Evolutionary conservation across 768 basidiomycete genomes (phyloP).

Genomic region (Leccinum rimulosum): DNA sequence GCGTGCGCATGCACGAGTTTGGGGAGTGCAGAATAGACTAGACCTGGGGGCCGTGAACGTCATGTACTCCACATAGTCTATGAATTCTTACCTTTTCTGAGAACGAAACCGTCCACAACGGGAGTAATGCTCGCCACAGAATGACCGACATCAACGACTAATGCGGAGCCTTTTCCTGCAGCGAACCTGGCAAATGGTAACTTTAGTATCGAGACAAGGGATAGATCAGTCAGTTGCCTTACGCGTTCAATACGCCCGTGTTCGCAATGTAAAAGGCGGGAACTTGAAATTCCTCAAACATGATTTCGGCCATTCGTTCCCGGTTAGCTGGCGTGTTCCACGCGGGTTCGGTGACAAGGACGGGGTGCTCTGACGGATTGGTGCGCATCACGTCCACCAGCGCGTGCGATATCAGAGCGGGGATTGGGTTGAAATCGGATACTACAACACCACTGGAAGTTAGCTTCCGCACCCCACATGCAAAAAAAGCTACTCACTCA

Average conservation of each 20-base stretch:
- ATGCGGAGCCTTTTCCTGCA: conserved; percentile 94
- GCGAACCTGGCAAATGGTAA: conserved; percentile 66
- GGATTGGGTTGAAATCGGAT: conserved; percentile 72
- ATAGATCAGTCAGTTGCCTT: conserved; percentile 29
- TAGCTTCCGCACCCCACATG: not conserved
- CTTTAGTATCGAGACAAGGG: conserved; percentile 10
- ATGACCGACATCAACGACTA: conserved; percentile 93
- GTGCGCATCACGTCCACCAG: conserved; percentile 73
- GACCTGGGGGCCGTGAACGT: conserved; percentile 48
- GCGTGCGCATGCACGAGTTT: conserved; percentile 81
- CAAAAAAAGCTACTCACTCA: conserved; percentile 54
- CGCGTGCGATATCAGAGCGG: conserved; percentile 70
- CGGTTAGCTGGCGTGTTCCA: conserved; percentile 95
- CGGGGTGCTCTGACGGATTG: conserved; percentile 80
- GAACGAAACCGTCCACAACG: conserved; percentile 95
- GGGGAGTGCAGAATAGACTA: conserved; percentile 71
- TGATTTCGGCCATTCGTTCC: conserved; percentile 93
- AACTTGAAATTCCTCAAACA: conserved; percentile 94
- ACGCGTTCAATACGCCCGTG: conserved; percentile 92
- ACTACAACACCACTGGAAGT: conserved; percentile 41
- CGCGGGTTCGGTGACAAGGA: conserved; percentile 91
- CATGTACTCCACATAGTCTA: not conserved
- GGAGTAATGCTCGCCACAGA: conserved; percentile 89
- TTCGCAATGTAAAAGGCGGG: conserved; percentile 98
- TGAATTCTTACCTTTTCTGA: conserved; percentile 73